Conservation (phyloP, 2,329 filamentous ascomycete genomes). For the Paecilomyces niveus region DNA sequence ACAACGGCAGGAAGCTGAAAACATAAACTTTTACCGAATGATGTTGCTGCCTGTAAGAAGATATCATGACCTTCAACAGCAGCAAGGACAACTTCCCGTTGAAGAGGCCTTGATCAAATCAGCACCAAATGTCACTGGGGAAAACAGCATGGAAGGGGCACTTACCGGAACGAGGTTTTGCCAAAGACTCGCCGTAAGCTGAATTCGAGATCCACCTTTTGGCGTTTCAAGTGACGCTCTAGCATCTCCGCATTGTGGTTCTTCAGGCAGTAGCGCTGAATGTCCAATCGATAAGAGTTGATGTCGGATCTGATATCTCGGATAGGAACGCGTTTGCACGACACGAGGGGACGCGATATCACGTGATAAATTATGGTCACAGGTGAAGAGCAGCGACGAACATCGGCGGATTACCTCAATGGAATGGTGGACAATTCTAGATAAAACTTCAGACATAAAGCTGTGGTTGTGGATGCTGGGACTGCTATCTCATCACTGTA, state of each 20-base stretch:
- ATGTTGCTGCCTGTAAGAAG: conserved; percentile 71
- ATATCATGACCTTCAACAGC: conserved; percentile 81
- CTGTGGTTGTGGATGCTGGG: neutral
- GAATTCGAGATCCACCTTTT: conserved; percentile 59
- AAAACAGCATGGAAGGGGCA: neutral
- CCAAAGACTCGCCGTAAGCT: conserved; percentile 67
- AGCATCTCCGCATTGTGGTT: conserved; percentile 22
- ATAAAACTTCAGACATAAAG: neutral
- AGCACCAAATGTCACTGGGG: neutral
- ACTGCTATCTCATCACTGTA: neutral
- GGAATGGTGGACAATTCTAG: neutral
- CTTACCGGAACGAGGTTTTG: conserved; percentile 64
- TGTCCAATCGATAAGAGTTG: neutral
- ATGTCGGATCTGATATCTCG: neutral
- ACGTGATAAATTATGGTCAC: conserved; percentile 13
- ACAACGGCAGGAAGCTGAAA: conserved; percentile 88
- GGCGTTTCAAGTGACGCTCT: conserved; percentile 15
- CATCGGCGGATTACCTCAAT: neutral
- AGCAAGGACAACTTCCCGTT: conserved; percentile 79
- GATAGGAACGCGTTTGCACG: neutral
- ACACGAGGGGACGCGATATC: conserved; percentile 12
- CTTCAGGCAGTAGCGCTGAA: neutral
- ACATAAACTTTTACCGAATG: conserved; percentile 86
- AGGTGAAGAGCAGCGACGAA: conserved; percentile 4
- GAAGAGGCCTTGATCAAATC: conserved; percentile 57